Base-by-base conservation (phyloP, 176 grass and related monocot genomes). In the Urochloa ruziziensis region DNA sequence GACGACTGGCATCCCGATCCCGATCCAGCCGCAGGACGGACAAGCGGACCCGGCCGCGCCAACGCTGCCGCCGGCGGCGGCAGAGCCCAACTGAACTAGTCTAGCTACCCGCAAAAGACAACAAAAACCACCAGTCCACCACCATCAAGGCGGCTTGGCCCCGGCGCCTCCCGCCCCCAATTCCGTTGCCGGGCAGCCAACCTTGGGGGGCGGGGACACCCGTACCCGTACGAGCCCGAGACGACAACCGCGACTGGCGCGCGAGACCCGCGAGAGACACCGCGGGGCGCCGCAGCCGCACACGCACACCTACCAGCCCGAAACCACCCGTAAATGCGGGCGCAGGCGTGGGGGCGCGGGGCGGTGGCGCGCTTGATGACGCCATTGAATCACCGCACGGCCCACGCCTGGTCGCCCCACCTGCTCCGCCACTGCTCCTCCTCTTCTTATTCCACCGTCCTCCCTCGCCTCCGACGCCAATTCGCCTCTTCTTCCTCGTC, bases 311-410 rank as follows among this genome's bases (percentile, higher is more conserved):
- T 33, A 80, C 49, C 76, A 49, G 52, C 61, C 61, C 23, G 0
- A 49, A 0, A 17, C 33, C 16, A 62, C 14, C 60, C 77, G 62
- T 81, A 52, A 89, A 89, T 89, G 88, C 70, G 37, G 6, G 0
- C 59, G 46, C 86, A 56, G 87, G 70, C 32, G 82, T 61, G 77
- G 87, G 9, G 7, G 37, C 44, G 70, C 30, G 46, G 76, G 53
- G 53, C 78, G 88, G 44, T 91, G 85, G 85, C 82, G 88, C 91
- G 82, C 79, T 85, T 94, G 83, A 88, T 88, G 85, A 86, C 53
- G 78, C 73, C 85, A 91, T 94, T 94, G 43, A 94, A 89, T 87
- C 68, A 43, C 80, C 79, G 44, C 66, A 60, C 56, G 52, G 25
- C 32, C 77, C 77, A 85, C 87, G 70, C 77, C 62, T 84, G 76